Evolutionary conservation across 2,329 filamentous ascomycete genomes (phyloP).

Genomic region (Ceratocystis lukuohia): DNA sequence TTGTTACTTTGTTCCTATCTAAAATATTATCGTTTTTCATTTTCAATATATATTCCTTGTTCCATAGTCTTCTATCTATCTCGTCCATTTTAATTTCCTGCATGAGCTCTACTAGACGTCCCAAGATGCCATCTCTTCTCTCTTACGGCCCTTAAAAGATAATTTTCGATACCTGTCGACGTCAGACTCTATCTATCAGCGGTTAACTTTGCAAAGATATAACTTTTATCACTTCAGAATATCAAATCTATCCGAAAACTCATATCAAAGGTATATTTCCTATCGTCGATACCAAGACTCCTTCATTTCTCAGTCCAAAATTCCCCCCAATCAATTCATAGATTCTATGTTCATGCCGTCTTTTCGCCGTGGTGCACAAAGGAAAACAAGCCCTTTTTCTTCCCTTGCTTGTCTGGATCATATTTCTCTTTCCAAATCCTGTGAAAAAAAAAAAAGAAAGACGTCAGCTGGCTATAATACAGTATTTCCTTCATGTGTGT

Average conservation of each 20-base stretch:
- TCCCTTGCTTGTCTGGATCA: conserved; percentile 34
- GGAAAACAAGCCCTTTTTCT: conserved; percentile 29
- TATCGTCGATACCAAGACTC: neutral
- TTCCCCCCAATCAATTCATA: neutral
- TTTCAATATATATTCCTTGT: no score
- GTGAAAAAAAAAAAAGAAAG: conserved; percentile 11
- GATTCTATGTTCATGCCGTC: neutral
- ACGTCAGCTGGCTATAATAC: neutral
- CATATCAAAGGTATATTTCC: neutral
- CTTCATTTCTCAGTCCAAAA: neutral
- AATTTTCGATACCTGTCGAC: no score
- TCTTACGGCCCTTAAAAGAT: no score
- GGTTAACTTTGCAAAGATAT: neutral
- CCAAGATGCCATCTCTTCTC: no score
- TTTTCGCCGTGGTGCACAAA: conserved; percentile 3
- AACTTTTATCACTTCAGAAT: neutral
- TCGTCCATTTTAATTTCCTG: no score
- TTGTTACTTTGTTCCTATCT: no score
- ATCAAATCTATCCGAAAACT: neutral
- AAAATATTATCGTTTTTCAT: no score
- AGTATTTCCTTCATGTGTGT: neutral
- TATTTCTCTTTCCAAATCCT: conserved; percentile 99
- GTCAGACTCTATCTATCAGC: no score
- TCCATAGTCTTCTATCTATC: no score
- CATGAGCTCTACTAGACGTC: no score